Conservation (phyloP, 495 filamentous ascomycete species). For the Penicillium ucsense region DNA sequence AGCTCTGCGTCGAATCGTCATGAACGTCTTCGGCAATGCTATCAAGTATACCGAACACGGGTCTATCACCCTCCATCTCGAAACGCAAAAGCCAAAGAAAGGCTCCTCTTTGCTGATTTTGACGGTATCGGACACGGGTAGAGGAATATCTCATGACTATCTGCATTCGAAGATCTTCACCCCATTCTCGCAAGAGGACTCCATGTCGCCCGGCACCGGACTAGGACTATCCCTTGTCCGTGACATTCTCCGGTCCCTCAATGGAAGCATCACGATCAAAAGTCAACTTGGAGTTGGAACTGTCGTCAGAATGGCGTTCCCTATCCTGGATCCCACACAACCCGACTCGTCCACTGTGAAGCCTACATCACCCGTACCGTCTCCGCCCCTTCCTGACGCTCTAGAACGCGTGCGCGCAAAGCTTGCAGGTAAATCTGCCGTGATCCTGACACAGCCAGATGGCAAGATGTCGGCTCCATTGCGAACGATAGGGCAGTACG, state of each 20-base stretch:
- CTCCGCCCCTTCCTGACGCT: background rate
- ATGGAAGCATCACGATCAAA: conserved; percentile 38
- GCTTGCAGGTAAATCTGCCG: background rate
- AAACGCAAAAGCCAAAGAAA: conserved; percentile 35
- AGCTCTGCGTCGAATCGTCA: conserved; percentile 53
- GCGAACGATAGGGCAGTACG: conserved; percentile 10
- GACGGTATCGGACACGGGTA: conserved; percentile 33
- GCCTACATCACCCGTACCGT: background rate
- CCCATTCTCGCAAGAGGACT: conserved; percentile 37
- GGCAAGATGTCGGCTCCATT: background rate
- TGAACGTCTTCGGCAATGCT: conserved; percentile 67
- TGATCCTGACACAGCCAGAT: background rate
- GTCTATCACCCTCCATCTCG: conserved; percentile 46
- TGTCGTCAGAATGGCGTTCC: conserved; percentile 35
- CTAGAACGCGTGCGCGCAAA: background rate
- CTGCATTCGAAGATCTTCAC: conserved; percentile 30
- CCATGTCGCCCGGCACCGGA: conserved; percentile 33
- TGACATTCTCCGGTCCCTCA: conserved; percentile 37
- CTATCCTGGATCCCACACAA: conserved; percentile 25
- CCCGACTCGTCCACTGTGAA: conserved; percentile 12
- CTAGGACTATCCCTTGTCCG: conserved; percentile 43
- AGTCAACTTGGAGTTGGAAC: conserved; percentile 39
- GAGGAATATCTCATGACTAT: conserved; percentile 37
- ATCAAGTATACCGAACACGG: conserved; percentile 59
- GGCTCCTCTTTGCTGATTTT: conserved; percentile 25